Percentiles rank a stretch among this genome's conserved stretches.
These are phyloP conservation scores for Kluyveromyces marxianus DNA, from an alignment of 1,139 yeast genomes.

Conservation along the genomic window DNA sequence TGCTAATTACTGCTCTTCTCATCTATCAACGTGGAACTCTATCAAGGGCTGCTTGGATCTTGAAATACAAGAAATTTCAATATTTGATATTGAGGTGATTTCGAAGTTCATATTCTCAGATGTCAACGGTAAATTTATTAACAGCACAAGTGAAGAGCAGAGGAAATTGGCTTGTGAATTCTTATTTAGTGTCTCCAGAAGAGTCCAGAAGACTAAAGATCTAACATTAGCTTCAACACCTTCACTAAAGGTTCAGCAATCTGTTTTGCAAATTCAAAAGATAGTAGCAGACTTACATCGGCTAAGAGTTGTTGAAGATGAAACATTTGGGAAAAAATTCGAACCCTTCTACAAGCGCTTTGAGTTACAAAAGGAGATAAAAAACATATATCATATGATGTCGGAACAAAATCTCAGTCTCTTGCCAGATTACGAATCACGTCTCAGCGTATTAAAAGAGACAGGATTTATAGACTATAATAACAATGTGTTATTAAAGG, in stretches of 20 bases:
- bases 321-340: constrained; percentile 43
- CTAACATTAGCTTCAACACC: background rate
- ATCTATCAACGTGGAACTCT: background rate
- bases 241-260: constrained; percentile 47
- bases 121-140: constrained; percentile 38
- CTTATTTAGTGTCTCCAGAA: background rate
- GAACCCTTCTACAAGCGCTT: constrained; percentile 42
- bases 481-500: constrained; percentile 75
- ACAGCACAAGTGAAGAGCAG: constrained; percentile 38
- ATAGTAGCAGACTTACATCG: constrained; percentile 34
- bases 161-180: constrained; percentile 29
- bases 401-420: constrained; percentile 86
- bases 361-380: constrained; percentile 44
- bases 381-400: constrained; percentile 49
- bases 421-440: constrained; percentile 88
- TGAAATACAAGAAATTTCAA: constrained; percentile 40
- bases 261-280: constrained; percentile 39
- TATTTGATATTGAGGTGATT: constrained; percentile 44
- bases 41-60: constrained; percentile 20
- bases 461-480: constrained; percentile 71
- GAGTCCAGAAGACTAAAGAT: background rate
- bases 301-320: constrained; percentile 29
- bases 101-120: constrained; percentile 39
- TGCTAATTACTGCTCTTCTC: background rate
- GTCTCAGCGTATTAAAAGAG: constrained; percentile 66